Percentiles rank a stretch among this genome's conserved stretches.
Conservation (phyloP, 257 asterid genomes). For the Sherardia arvensis region DNA sequence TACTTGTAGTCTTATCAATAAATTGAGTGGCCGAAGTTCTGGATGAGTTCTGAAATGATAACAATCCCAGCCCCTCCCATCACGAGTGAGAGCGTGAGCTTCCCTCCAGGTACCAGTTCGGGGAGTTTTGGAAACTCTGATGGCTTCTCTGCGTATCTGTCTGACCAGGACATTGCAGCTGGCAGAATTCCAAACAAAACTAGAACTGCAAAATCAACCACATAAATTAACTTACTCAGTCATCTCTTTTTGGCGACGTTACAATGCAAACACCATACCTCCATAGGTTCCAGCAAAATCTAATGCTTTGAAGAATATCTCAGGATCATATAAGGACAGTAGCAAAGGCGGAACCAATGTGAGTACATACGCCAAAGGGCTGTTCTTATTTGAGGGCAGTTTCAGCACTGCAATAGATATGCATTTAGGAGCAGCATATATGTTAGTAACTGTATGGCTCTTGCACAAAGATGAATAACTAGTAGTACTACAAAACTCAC, state of each 20-base stretch:
- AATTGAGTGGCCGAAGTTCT: slow-evolving; percentile 36
- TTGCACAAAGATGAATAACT: neutral
- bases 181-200: slow-evolving; percentile 82
- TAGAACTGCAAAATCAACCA: slow-evolving; percentile 34
- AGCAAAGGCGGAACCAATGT: slow-evolving; percentile 67
- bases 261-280: slow-evolving; percentile 30
- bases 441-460: neutral
- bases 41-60: slow-evolving; percentile 50
- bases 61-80: slow-evolving; percentile 63
- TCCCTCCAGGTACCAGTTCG: slow-evolving; percentile 72
- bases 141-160: slow-evolving; percentile 36
- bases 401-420: slow-evolving; percentile 59
- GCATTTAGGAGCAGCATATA: slow-evolving; percentile 6
- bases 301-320: slow-evolving; percentile 84
- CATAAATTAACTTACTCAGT: too few relatives aligned
- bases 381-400: slow-evolving; percentile 52
- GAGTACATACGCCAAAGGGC: slow-evolving; percentile 54
- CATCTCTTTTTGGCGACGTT: neutral
- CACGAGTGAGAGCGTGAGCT: slow-evolving; percentile 56
- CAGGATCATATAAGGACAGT: slow-evolving; percentile 73
- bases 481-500: slow-evolving; percentile 31
- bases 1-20: neutral
- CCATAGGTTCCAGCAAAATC: slow-evolving; percentile 97
- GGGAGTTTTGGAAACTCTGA: slow-evolving; percentile 29
- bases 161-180: slow-evolving; percentile 91